These are phyloP conservation scores for Boletus reticulatus DNA, from an alignment of 768 basidiomycete genomes.

Conservation along the genomic window DNA sequence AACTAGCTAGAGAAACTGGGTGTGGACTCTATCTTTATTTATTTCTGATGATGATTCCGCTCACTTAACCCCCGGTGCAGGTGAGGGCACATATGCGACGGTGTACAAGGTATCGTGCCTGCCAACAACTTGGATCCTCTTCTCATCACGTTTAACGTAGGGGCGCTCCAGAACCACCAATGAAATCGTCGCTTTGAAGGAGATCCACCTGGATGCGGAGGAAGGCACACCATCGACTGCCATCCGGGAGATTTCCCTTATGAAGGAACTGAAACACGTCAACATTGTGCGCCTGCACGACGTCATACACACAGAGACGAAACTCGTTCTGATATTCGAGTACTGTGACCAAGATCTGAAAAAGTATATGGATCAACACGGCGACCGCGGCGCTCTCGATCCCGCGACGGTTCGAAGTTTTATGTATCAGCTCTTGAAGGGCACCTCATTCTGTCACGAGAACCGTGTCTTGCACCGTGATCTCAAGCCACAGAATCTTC, in stretches of 20 bases:
- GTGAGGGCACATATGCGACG: conserved; percentile 93
- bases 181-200: conserved; percentile 97
- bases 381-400: conserved; percentile 93
- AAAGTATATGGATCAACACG: conserved; percentile 98
- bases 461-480: conserved; percentile 98
- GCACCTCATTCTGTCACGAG: conserved; percentile 98
- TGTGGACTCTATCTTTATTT: conserved; percentile 4
- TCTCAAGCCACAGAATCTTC: conserved; percentile 96
- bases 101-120: conserved; percentile 80
- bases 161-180: conserved; percentile 97
- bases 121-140: not conserved
- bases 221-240: conserved; percentile 99
- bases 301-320: conserved; percentile 98
- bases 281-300: conserved; percentile 98
- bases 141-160: conserved; percentile 36
- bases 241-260: conserved; percentile 97
- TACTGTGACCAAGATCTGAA: conserved; percentile 98
- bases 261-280: conserved; percentile 99
- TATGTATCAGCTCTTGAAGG: conserved; percentile 96
- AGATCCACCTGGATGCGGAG: conserved; percentile 98
- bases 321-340: conserved; percentile 97
- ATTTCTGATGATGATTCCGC: not conserved
- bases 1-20: conserved; percentile 89
- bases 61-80: conserved; percentile 34
- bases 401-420: conserved; percentile 88